Conservation (phyloP, 257 asterid species). For the Rehmannia glutinosa region DNA sequence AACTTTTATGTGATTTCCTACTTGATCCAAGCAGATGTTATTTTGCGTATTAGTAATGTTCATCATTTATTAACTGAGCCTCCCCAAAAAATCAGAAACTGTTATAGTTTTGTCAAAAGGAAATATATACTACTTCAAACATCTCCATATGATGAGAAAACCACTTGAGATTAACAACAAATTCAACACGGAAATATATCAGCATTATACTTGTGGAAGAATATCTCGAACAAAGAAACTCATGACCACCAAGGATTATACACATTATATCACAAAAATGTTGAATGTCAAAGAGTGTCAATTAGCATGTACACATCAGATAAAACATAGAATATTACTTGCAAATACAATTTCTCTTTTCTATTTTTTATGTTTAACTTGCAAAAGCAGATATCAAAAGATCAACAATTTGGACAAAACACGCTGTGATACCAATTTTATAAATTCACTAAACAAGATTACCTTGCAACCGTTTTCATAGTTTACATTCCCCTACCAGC, state of each 20-base stretch:
- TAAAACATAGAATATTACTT: not conserved
- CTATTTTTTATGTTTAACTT: not conserved
- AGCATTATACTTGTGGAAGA: not conserved
- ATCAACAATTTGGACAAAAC: not conserved
- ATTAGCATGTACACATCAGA: slow-evolving; percentile 1
- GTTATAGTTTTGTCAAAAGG: too few species aligned
- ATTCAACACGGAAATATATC: not conserved
- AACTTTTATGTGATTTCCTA: not conserved
- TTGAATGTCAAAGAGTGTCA: not conserved
- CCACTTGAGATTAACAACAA: too few species aligned
- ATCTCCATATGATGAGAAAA: too few species aligned
- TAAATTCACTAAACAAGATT: slow-evolving; percentile 3
- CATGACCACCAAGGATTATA: not conserved
- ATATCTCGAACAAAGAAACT: not conserved
- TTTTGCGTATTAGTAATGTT: not conserved
- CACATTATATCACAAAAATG: not conserved
- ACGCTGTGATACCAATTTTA: slow-evolving; percentile 5
- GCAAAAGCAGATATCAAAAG: not conserved
- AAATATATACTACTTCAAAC: too few species aligned
- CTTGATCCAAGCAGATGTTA: not conserved
- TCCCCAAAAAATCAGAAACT: not conserved
- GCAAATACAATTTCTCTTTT: not conserved
- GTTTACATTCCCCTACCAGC: slow-evolving; percentile 44
- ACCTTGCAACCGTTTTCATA: slow-evolving; percentile 15
- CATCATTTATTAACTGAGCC: not conserved